Conservation (phyloP, 1,139 yeast genomes). For the Zygosaccharomyces pseudobailii region DNA sequence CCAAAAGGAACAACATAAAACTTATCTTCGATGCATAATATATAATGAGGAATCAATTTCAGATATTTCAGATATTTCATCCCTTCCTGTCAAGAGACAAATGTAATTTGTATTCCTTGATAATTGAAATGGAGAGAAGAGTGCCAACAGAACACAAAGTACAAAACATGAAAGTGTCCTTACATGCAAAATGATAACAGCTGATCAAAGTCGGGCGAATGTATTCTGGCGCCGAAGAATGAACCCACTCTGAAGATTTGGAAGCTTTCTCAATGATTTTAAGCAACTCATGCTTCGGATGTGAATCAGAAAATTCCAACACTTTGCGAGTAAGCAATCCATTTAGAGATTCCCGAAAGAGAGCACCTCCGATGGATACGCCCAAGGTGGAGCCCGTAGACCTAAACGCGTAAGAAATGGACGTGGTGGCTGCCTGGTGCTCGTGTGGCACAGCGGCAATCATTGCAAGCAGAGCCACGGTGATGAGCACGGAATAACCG, state of each 20-base stretch:
- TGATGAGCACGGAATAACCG: constrained; percentile 57
- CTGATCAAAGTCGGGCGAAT: constrained; percentile 43
- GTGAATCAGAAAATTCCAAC: constrained; percentile 27
- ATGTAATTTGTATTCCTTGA: constrained; percentile 41
- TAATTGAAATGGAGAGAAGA: constrained; percentile 31
- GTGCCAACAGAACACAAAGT: constrained; percentile 40
- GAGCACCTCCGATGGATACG: constrained; percentile 62
- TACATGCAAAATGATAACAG: constrained; percentile 49
- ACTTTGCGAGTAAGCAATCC: constrained; percentile 26
- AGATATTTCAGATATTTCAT: not conserved
- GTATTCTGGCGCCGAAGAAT: constrained; percentile 44
- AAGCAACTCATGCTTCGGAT: constrained; percentile 37
- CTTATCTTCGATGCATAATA: no score
- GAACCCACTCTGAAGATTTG: constrained; percentile 53
- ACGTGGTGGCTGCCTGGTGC: constrained; percentile 68
- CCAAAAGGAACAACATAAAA: no score
- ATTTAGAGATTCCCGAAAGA: constrained; percentile 40
- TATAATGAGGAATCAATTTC: no score
- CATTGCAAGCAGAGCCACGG: constrained; percentile 62
- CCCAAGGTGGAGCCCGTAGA: constrained; percentile 74
- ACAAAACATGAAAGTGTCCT: constrained; percentile 50
- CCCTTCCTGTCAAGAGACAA: constrained; percentile 27
- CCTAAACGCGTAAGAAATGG: constrained; percentile 70
- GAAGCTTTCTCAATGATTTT: constrained; percentile 49
- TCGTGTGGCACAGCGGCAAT: constrained; percentile 59